Evolutionary conservation across 306 rosid species (phyloP).

Genomic region (Crataegus laevigata): DNA sequence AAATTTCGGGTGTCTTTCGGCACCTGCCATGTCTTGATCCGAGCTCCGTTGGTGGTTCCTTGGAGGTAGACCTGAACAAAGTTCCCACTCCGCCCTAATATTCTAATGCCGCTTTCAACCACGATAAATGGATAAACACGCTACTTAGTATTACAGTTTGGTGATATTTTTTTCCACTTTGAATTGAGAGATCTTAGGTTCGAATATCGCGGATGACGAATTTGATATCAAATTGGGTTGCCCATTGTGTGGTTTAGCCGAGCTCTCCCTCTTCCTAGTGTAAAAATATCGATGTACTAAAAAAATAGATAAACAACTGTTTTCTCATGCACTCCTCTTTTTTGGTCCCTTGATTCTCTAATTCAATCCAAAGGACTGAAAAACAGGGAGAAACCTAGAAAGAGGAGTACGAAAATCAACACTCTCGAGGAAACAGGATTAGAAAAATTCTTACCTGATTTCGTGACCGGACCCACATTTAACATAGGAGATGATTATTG

Average conservation of each 20-base stretch:
- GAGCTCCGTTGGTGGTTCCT: constrained; percentile 33
- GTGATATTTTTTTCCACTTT: accelerated
- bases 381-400: not conserved
- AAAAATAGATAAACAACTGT: too few species aligned
- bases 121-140: not conserved
- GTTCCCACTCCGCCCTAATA: constrained; percentile 29
- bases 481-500: not conserved
- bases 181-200: too few species aligned
- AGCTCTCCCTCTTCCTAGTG: accelerated
- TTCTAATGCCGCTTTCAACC: constrained; percentile 26
- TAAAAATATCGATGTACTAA: too few species aligned
- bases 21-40: constrained; percentile 44
- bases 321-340: too few species aligned
- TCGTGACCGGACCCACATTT: constrained; percentile 31
- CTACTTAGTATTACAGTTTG: accelerated
- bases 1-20: not conserved
- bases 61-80: constrained; percentile 23
- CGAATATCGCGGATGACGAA: too few species aligned
- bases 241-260: too few species aligned
- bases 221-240: too few species aligned
- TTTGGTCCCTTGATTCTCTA: too few species aligned
- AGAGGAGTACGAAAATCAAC: not conserved
- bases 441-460: constrained; percentile 13
- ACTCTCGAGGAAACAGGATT: not conserved
- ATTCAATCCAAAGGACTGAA: too few species aligned